Base-by-base conservation (phyloP, 192 early-diverging fungal species). In the Umbelopsis ramanniana region DNA sequence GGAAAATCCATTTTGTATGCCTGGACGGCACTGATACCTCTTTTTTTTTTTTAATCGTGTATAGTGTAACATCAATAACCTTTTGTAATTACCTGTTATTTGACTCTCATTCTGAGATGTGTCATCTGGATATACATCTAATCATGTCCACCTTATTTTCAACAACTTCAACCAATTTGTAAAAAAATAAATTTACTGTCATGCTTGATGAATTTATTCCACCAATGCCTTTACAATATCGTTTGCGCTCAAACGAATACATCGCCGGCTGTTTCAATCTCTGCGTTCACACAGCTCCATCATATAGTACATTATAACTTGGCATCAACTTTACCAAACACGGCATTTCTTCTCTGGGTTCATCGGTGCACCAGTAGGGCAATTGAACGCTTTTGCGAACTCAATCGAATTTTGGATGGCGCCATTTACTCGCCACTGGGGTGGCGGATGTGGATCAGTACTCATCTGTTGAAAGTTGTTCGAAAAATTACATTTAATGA, bases 401-500 rank as follows among this genome's bases (percentile, higher is more conserved):
- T 86, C 74, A 26, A 53, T 38, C 1, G 83, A 87, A 76, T 95
- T 93, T 50, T 78, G 73, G 3, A 89, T 70, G 17, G 80, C 90
- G 4, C 91, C 92, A 33, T 87, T 89, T 24, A 93, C 91, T 21
- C 91, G 82, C 79, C 83, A 87, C 46, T 74, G 45, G 19, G 79
- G 46, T 19, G 90, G 90, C 1, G 89, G 82, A 69, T 93, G 92
- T 10, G 84, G 83, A 75, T 93, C 88, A 33, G 86, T 89, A n/a
- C 76, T 52, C n/a, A 93, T 22, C 82, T 84, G 74, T 3, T 67
- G 8, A 50, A 50, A 29, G 29, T 29, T 29, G 1, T 29, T 3
- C 26, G 55, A 14, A 21, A 21, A 50, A 12, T 69, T 50, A 22
- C 26, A 23, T 9, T 66, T 47, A 1, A 2, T 17, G 11, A 12